Evolutionary conservation across 352 stramenopile species (phyloP).

Genomic region (Globisporangium cystogenes): DNA sequence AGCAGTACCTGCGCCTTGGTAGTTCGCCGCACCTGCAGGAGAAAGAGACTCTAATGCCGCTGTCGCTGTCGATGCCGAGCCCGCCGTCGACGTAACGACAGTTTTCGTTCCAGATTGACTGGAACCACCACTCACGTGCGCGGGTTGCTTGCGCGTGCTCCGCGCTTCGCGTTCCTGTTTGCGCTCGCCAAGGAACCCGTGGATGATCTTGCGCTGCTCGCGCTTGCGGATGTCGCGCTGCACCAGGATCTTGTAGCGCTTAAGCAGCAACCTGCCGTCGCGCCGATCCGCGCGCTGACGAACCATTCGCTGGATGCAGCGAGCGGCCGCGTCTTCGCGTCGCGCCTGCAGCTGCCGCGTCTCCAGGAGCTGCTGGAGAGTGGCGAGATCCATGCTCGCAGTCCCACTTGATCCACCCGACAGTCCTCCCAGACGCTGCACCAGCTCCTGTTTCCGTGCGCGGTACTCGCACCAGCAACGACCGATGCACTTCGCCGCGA

Average conservation of each 20-base stretch:
- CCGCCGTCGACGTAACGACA: no score
- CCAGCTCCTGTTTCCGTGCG: slow-evolving; percentile 5
- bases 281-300: slow-evolving; percentile 17
- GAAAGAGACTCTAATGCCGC: no score
- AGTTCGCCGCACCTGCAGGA: no score
- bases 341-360: slow-evolving; percentile 12
- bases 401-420: neutral
- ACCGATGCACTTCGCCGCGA: slow-evolving; percentile 13
- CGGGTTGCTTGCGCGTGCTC: slow-evolving; percentile 2
- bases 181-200: slow-evolving; percentile 42
- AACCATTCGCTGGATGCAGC: slow-evolving; percentile 30
- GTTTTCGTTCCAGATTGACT: neutral
- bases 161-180: slow-evolving; percentile 13
- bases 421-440: neutral
- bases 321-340: slow-evolving; percentile 13
- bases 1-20: neutral
- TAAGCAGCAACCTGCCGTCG: slow-evolving; percentile 33
- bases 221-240: slow-evolving; percentile 37
- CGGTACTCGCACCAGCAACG: slow-evolving; percentile 20
- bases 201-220: slow-evolving; percentile 47
- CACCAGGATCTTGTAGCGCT: slow-evolving; percentile 39
- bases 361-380: slow-evolving; percentile 15
- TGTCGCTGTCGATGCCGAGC: no score
- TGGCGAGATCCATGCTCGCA: slow-evolving; percentile 1
- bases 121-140: neutral